Percentiles rank a stretch among this genome's conserved stretches.
Conservation (phyloP, 225 moss, liverwort and hornwort genomes). For the Thuidium tamariscinum region DNA sequence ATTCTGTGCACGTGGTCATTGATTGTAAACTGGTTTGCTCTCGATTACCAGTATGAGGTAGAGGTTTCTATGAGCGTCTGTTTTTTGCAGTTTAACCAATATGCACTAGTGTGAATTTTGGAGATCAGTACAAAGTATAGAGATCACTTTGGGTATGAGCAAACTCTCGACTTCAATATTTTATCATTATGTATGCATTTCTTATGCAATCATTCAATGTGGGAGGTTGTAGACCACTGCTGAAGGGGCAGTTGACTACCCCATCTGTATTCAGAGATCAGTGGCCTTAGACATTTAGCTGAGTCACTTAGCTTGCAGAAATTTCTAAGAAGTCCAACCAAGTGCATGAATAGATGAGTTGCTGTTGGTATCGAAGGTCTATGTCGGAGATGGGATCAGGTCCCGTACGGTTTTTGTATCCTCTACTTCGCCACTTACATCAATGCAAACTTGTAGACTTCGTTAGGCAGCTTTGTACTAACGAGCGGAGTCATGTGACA, state of each 20-base stretch:
- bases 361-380: not conserved
- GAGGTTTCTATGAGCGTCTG: not conserved
- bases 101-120: not conserved
- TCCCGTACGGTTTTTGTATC: not conserved
- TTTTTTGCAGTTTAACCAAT: not conserved
- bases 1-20: not conserved
- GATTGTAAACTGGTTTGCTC: not conserved
- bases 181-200: not conserved
- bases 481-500: conserved; percentile 7
- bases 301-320: not conserved
- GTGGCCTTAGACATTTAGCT: not conserved
- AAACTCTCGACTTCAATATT: not conserved
- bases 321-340: not conserved
- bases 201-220: not conserved
- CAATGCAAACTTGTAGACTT: not conserved
- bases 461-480: not conserved
- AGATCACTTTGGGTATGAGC: not conserved
- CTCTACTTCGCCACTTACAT: not conserved
- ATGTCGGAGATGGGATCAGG: not conserved
- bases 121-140: not conserved
- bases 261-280: not conserved
- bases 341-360: not conserved
- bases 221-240: not conserved
- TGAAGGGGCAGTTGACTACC: not conserved
- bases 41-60: not conserved